A percentile compares a stretch with the other conserved stretches of the same genome.
phyloP scores from a whole-genome alignment of 176 grass and related monocot genomes.

The Ampelocalamus luodianensis region DNA sequence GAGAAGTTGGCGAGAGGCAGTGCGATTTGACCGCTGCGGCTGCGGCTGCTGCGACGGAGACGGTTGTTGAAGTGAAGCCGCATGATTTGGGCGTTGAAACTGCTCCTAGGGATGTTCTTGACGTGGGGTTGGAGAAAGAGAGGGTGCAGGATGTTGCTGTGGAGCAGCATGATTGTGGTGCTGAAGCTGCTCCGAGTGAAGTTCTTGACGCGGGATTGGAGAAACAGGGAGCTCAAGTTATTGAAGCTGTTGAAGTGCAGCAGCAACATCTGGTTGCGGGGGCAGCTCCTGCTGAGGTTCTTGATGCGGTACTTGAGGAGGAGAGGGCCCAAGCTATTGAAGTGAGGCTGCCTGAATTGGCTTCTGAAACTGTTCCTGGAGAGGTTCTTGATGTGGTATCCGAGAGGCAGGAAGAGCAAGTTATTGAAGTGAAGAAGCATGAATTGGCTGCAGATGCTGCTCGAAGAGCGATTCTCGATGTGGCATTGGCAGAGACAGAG shows the following conservation, averaged over 20 bases:
- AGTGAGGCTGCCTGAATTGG: slow-evolving; percentile 25
- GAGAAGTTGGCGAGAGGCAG: slow-evolving; percentile 24
- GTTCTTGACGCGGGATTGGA: slow-evolving; percentile 12
- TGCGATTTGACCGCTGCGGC: slow-evolving; percentile 29
- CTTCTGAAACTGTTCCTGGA: slow-evolving; percentile 29
- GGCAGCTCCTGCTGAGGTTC: slow-evolving; percentile 23
- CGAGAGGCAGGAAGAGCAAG: slow-evolving; percentile 19
- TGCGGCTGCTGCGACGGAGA: neutral
- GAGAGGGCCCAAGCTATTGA: slow-evolving; percentile 31
- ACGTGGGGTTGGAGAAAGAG: slow-evolving; percentile 27
- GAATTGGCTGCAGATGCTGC: slow-evolving; percentile 28
- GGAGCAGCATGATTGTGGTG: slow-evolving; percentile 6
- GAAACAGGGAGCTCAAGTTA: neutral
- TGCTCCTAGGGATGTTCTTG: neutral
- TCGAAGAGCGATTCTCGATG: slow-evolving; percentile 26
- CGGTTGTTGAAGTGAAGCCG: slow-evolving; percentile 17
- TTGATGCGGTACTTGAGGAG: slow-evolving; percentile 9
- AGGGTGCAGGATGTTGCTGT: neutral
- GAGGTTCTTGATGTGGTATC: slow-evolving; percentile 11
- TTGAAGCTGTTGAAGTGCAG: slow-evolving; percentile 1
- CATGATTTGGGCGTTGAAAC: neutral
- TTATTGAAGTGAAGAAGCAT: neutral
- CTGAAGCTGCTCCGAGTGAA: slow-evolving; percentile 16
- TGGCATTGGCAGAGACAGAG: slow-evolving; percentile 21
- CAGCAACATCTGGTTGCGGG: neutral